phyloP scores from a whole-genome alignment of 768 basidiomycete species.

The Clathrus columnatus region DNA sequence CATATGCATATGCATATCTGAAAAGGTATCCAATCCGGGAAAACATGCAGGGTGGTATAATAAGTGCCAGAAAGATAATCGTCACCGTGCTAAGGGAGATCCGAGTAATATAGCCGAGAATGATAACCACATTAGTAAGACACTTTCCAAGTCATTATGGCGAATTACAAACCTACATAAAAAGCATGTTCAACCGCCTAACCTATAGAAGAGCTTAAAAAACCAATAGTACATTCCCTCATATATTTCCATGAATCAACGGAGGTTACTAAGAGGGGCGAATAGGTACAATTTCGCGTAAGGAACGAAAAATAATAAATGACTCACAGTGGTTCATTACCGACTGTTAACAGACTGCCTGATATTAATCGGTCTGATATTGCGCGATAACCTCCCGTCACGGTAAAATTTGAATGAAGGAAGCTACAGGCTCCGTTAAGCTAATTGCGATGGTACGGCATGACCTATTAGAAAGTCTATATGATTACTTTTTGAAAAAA shows the following conservation, averaged over 20 bases:
- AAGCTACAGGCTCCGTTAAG: too few relatives aligned
- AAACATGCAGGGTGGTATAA: background rate
- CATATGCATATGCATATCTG: too few relatives aligned
- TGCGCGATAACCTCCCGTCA: background rate
- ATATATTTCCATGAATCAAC: background rate
- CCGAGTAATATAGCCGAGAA: background rate
- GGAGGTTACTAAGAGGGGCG: background rate
- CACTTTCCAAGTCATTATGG: background rate
- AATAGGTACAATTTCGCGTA: background rate
- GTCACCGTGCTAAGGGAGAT: background rate
- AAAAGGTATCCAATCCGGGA: background rate
- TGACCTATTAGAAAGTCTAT: too few relatives aligned
- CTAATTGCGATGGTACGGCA: too few relatives aligned
- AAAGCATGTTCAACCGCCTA: background rate
- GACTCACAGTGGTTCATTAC: background rate
- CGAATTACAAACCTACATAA: background rate
- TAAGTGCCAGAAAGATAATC: background rate
- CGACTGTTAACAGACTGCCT: background rate
- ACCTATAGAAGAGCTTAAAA: background rate
- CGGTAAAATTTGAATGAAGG: background rate
- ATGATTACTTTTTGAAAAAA: too few relatives aligned
- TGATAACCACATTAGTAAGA: background rate
- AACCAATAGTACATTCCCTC: background rate
- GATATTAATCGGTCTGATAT: background rate
- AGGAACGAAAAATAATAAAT: background rate